Evolutionary conservation across 2,329 filamentous ascomycete genomes (phyloP).

Genomic region (Fusarium cicatricum): DNA sequence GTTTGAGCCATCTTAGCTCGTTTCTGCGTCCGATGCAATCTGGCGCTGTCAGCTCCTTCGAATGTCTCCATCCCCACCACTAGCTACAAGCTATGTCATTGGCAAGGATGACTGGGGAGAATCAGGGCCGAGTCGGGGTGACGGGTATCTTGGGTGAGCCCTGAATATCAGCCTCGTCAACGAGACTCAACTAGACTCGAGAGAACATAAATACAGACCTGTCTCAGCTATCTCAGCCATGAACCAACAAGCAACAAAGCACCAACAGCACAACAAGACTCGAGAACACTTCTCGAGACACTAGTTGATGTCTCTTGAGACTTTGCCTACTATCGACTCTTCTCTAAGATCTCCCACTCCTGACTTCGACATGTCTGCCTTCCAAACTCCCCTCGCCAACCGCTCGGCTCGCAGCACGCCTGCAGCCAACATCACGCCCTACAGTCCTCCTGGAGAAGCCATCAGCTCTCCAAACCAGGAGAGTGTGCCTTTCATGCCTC

Average conservation of each 20-base stretch:
- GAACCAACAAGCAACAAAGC: conserved; percentile 10
- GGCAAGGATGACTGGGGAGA: conserved; percentile 32
- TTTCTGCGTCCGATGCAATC: conserved; percentile 9
- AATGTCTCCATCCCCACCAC: conserved; percentile 31
- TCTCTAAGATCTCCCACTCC: conserved; percentile 21
- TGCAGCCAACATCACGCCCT: conserved; percentile 26
- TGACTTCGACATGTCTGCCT: conserved; percentile 32
- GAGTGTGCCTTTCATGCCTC: conserved; percentile 20
- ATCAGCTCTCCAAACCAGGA: conserved; percentile 20
- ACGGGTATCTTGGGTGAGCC: conserved; percentile 10
- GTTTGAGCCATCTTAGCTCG: conserved; percentile 14
- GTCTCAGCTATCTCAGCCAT: background rate
- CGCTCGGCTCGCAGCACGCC: conserved; percentile 41
- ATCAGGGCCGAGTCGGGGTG: conserved; percentile 32
- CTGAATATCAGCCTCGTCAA: conserved; percentile 15
- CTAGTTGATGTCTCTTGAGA: conserved; percentile 24
- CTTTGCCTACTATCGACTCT: conserved; percentile 26
- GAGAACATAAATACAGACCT: conserved; percentile 34
- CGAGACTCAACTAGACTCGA: background rate
- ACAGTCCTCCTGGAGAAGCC: conserved; percentile 31
- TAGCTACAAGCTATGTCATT: conserved; percentile 35
- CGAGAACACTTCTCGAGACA: conserved; percentile 3
- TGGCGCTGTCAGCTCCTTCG: conserved; percentile 22
- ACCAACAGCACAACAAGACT: conserved; percentile 6
- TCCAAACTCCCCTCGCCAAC: conserved; percentile 20